Evolutionary conservation across 805 yeast genomes (phyloP).

Genomic region (Ogataea siamensis): DNA sequence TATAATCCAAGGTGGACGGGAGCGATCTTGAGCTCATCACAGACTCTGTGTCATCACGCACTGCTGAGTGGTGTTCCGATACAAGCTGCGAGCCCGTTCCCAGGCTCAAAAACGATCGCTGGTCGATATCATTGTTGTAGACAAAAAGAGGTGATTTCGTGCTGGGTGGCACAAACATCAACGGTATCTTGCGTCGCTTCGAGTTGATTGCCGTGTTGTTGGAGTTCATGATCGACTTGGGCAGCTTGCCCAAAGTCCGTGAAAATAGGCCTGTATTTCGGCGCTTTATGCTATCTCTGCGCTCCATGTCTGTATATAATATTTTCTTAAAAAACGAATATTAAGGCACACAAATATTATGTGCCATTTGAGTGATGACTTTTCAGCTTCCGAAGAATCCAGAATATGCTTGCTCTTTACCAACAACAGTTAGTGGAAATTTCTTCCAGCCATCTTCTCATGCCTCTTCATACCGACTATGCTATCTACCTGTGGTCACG

Average conservation of each 20-base stretch:
- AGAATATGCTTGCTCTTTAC: too few relatives aligned
- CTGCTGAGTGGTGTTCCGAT: conserved; percentile 24
- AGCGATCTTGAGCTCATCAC: conserved; percentile 36
- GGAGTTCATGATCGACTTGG: conserved; percentile 26
- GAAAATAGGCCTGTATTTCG: conserved; percentile 27
- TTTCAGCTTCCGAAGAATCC: too few relatives aligned
- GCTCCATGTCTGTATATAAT: conserved; percentile 13
- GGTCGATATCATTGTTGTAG: conserved; percentile 33
- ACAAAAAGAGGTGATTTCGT: conserved; percentile 37
- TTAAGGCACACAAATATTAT: too few relatives aligned
- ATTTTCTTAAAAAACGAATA: too few relatives aligned
- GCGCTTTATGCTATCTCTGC: conserved; percentile 19
- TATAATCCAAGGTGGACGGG: conserved; percentile 36
- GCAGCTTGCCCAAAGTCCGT: conserved; percentile 26
- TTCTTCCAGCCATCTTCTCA: too few relatives aligned
- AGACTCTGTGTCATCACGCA: conserved; percentile 29
- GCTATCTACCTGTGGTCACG: too few relatives aligned
- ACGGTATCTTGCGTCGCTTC: conserved; percentile 34
- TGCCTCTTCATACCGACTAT: too few relatives aligned
- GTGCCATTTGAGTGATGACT: too few relatives aligned
- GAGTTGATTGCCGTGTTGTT: conserved; percentile 33
- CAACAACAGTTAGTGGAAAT: too few relatives aligned
- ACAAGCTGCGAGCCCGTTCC: conserved; percentile 32
- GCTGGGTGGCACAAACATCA: conserved; percentile 38
- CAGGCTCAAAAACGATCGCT: conserved; percentile 36